Base-by-base conservation (phyloP, 2,329 filamentous ascomycete genomes). In the Epichloe sibirici region DNA sequence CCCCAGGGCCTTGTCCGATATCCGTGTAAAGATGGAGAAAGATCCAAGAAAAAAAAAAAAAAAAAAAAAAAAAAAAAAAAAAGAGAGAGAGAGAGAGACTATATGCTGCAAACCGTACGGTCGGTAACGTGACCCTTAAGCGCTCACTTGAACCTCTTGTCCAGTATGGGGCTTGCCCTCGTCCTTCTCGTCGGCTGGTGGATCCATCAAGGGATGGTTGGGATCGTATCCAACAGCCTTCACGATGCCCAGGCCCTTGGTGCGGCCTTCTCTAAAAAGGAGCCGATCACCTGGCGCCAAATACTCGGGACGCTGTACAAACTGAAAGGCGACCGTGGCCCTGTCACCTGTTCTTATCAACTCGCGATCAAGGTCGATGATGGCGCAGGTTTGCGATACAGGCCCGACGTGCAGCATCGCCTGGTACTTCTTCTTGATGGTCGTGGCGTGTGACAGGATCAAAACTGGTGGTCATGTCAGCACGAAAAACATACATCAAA, bases 351-450 rank as follows among this genome's bases (percentile, higher is more conserved):
- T 96, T 7, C 93, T 82, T 58, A 98, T 96, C 62, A 90, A 93
- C 28, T 87, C 86, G n/a, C 91, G 83, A 65, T 98, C 93, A 58
- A 98, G 93, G 63, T 96, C 93, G 62, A 98, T 95, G 64, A 98
- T 96, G 11, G 90, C 84, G 64, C 93, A 98, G 0, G 93, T 98
- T 71, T 98, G 93, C 42, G 86, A 89, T 44, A 98, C 87, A 0
- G 93, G 88, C 0, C 93, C 93, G 4, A 98, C 90, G 62, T 98
- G 93, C 23, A 98, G 77, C 90, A 97, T 98, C 0, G 93, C 93
- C 72, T 98, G 93, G 59, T 98, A 98, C 62, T 90, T 91, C 0
- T 84, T 89, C 69, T 95, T 93, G 68, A 98, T 98, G 44, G 93
- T 98, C 0, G 93, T 98, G 0, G 91, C 90, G 63, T 98, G 93